Base-by-base conservation (phyloP, 495 filamentous ascomycete species). In the Stereocaulon alpinum region DNA sequence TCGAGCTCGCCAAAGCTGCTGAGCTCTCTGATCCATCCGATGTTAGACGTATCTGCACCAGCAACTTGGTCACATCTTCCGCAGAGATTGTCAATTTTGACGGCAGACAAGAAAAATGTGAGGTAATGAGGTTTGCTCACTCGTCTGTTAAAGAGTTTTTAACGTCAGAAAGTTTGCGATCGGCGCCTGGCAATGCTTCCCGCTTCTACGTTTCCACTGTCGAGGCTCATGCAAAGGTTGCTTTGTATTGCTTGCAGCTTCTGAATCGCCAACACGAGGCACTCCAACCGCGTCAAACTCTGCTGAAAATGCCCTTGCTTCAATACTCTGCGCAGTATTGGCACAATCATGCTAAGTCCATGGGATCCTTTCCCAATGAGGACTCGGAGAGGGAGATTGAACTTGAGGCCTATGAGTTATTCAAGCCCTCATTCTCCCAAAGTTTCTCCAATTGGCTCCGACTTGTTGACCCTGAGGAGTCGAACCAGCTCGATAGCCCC, bases 141-240 rank as follows among this genome's bases (percentile, higher is more conserved):
- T 56, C 44, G 3, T 56, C 55, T 20, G 55, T 56, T 10, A 22
- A 45, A n/a, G 55, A 56, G 20, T 45, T 45, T 37, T 17, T 56
- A 11, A 0, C n/a, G 0, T 56, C 55, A 6, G 22, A 40, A 20
- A 20, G 15, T 4, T 6, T 45, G 27, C 22, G 29, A 12, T 29
- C 47, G 17, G 24, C 47, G 14, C 5, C 18, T 15, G 47, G 29
- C 7, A 49, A 27, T 27, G 47, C 47, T 14, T 14, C 47, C 18
- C 47, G 24, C 17, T 49, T 30, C 18, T n/a, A 1, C 20, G 47
- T 49, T 22, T 30, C 18, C 24, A 49, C 4, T 24, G 3, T 27
- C 9, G 12, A 49, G 20, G 47, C 47, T 49, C 47, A 49, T 27
- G 47, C 24, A 29, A 27, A 27, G 7, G 47, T 49, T 2, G 29